These are phyloP conservation scores for Lasiosphaeris hirsuta DNA, from an alignment of 495 filamentous ascomycete genomes.

Conservation along the genomic window DNA sequence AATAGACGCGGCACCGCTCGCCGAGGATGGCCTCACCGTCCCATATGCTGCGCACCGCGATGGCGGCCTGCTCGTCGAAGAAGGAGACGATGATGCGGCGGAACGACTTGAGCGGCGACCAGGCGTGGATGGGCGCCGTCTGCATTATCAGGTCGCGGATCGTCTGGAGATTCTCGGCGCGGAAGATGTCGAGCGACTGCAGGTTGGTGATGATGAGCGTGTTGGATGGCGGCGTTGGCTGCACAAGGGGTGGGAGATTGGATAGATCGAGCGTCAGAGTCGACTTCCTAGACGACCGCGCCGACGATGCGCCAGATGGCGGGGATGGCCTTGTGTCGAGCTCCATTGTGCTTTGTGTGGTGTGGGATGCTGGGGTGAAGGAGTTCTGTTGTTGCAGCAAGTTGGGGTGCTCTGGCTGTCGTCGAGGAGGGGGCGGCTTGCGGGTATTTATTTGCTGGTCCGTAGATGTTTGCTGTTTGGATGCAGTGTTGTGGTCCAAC, in stretches of 20 bases:
- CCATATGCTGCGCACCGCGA: conserved; percentile 65
- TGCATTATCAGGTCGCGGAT: conserved; percentile 70
- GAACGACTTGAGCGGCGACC: conserved; percentile 89
- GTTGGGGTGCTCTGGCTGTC: no score
- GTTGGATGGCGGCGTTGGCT: conserved; percentile 83
- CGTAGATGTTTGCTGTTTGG: neutral
- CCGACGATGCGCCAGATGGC: conserved; percentile 32
- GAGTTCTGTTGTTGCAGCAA: no score
- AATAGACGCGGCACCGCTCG: conserved; percentile 76
- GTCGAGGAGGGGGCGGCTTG: neutral
- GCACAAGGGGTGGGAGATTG: conserved; percentile 70
- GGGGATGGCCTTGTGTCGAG: conserved; percentile 28
- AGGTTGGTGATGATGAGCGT: conserved; percentile 94
- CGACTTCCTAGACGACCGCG: conserved; percentile 39
- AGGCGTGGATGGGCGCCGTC: conserved; percentile 73
- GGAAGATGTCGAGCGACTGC: conserved; percentile 72
- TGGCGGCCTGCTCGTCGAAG: conserved; percentile 66
- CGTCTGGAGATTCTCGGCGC: conserved; percentile 65
- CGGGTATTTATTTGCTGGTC: neutral
- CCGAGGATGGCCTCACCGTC: conserved; percentile 69
- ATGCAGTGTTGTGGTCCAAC: neutral
- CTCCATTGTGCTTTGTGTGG: conserved; percentile 13
- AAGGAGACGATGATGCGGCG: conserved; percentile 91
- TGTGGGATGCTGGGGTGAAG: neutral
- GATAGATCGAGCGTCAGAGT: conserved; percentile 80